Evolutionary conservation across 768 basidiomycete species (phyloP).

Genomic region (Lactarius hengduanensis): DNA sequence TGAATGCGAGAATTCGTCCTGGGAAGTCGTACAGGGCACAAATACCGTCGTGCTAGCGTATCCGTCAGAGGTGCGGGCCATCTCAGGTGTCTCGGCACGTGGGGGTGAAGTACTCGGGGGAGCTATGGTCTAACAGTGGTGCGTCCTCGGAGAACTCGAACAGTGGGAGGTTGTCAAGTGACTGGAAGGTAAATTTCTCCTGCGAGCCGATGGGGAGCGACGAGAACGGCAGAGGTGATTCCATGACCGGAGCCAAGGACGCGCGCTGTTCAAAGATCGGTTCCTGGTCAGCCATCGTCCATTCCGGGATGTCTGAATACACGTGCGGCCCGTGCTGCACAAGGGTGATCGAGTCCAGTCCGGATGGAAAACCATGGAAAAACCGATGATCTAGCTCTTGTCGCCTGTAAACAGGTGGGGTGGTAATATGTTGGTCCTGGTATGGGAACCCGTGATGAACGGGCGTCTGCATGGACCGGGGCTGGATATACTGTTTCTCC

Average conservation of each 20-base stretch:
- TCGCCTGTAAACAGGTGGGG: neutral
- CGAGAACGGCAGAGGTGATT: neutral
- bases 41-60: neutral
- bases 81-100: neutral
- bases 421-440: neutral
- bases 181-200: neutral
- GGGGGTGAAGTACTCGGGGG: neutral
- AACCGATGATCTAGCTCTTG: neutral
- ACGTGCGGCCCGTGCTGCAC: neutral
- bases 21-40: neutral
- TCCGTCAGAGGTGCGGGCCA: neutral
- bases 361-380: neutral
- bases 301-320: neutral
- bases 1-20: neutral
- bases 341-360: neutral
- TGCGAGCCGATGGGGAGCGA: neutral
- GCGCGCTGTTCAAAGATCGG: too few species aligned
- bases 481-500: neutral
- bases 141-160: neutral
- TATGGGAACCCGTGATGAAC: neutral
- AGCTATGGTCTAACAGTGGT: neutral
- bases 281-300: neutral
- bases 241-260: neutral
- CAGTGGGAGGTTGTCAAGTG: neutral
- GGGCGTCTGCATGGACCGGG: neutral